Evolutionary conservation across 176 grass and related monocot species (phyloP).

Genomic region (Saccharum spontaneum): DNA sequence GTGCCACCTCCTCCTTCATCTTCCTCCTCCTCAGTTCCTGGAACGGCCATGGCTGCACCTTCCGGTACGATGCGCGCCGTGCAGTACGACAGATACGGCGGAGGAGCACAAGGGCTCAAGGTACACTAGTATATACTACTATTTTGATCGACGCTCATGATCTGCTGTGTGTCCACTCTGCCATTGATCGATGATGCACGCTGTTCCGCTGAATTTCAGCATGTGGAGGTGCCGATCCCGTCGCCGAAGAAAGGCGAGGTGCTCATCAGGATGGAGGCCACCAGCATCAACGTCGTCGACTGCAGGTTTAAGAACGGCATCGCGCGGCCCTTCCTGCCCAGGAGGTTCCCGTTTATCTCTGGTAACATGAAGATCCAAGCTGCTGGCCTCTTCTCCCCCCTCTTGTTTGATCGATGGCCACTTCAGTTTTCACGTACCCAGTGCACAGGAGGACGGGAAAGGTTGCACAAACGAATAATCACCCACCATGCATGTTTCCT

Average conservation of each 20-base stretch:
- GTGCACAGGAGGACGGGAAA: background rate
- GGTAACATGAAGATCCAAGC: background rate
- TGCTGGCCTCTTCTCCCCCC: too few relatives aligned
- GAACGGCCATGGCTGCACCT: background rate
- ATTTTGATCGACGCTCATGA: too few relatives aligned
- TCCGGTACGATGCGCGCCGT: slow-evolving; percentile 47
- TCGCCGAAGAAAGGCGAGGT: slow-evolving; percentile 53
- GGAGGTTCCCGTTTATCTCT: slow-evolving; percentile 50
- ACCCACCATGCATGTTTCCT: background rate
- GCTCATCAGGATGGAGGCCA: slow-evolving; percentile 63
- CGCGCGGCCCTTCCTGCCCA: slow-evolving; percentile 54
- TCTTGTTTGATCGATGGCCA: background rate
- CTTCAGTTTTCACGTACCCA: background rate
- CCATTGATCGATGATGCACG: background rate
- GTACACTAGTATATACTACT: background rate
- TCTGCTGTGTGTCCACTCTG: too few relatives aligned
- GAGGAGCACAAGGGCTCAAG: slow-evolving; percentile 46
- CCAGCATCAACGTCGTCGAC: slow-evolving; percentile 63
- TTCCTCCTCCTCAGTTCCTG: background rate
- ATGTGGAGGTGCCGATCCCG: slow-evolving; percentile 65
- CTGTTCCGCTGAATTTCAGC: background rate
- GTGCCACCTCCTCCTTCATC: background rate
- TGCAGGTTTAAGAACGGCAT: slow-evolving; percentile 66
- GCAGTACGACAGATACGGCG: slow-evolving; percentile 51
- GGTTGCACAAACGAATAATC: too few relatives aligned